Evolutionary conservation across 495 filamentous ascomycete species (phyloP), one percentile per base, ranked within the genome.

Genomic region (Aspergillus incahuasiensis): DNA sequence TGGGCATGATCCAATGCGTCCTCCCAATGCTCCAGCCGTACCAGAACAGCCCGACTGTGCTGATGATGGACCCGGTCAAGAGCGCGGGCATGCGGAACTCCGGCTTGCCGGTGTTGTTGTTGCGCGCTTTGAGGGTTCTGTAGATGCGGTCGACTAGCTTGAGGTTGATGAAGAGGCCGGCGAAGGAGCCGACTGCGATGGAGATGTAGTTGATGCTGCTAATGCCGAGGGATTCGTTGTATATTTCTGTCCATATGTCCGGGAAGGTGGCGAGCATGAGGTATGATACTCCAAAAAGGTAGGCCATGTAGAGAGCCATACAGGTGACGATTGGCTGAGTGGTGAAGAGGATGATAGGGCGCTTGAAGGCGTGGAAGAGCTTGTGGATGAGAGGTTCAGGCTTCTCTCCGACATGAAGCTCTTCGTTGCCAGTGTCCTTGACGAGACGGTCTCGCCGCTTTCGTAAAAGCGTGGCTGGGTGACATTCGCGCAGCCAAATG

Each of bases 11-110:
- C 86, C 86, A 92, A 62, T 87, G 84, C 3, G 70, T 68, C 34
- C 77, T 72, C 66, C 89, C 75, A 0, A 83, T 85, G 0, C 79
- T 76, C 86, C 86, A 91, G 40, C 83, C 87, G 70, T 90, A 92
- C 56, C 83, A 76, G 57, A 91, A 80, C 4, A 92, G 65, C 0
- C 88, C 87, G 4, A 75, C 54, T 0, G 87, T 86, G 9, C 84
- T 70, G 11, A 88, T 58, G 4, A 88, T 9, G 1, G 81, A 74
- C 3, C 79, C 82, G 7, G 82, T 73, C 22, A 75, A 60, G 64
- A 87, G 82, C 13, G 89, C 73, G 0, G 86, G 87, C 0, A 86
- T 75, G n/a, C 88, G 78, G 68, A 84, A 89, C 64, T 91, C 88
- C 0, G 87, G 87, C 1, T 62, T 68, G 0, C 81, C 83, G 19